Conservation (phyloP, 176 grass and related monocot genomes). For the Avena insularis region DNA sequence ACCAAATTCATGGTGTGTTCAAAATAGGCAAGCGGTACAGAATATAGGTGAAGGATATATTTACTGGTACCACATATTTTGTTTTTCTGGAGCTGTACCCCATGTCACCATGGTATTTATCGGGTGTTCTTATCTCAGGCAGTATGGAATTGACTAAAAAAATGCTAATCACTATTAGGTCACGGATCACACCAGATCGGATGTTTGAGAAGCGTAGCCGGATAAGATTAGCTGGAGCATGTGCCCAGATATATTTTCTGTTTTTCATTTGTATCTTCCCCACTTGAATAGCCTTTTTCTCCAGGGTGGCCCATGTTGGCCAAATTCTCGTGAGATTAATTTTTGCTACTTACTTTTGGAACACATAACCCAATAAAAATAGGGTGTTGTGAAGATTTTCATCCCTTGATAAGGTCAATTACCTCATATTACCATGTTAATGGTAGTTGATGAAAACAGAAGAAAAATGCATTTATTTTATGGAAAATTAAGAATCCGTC, state of each 20-base stretch:
- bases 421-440: not conserved
- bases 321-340: not conserved
- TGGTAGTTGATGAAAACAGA: not conserved
- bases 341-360: not conserved
- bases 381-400: too few relatives aligned
- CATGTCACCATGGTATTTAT: not conserved
- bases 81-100: not conserved
- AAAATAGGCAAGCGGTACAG: not conserved
- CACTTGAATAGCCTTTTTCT: not conserved
- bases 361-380: not conserved
- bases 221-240: conserved; percentile 20
- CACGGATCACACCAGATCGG: not conserved
- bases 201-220: not conserved
- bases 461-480: not conserved
- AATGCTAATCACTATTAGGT: not conserved
- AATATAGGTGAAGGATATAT: conserved; percentile 10
- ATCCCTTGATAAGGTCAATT: not conserved
- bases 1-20: not conserved
- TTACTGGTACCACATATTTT: not conserved
- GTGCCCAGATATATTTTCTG: not conserved
- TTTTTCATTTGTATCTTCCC: not conserved
- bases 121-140: not conserved
- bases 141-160: not conserved
- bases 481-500: not conserved
- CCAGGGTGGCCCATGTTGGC: not conserved